Base-by-base conservation (phyloP, 192 early-diverging fungal species). In the Linnemannia schmuckeri region DNA sequence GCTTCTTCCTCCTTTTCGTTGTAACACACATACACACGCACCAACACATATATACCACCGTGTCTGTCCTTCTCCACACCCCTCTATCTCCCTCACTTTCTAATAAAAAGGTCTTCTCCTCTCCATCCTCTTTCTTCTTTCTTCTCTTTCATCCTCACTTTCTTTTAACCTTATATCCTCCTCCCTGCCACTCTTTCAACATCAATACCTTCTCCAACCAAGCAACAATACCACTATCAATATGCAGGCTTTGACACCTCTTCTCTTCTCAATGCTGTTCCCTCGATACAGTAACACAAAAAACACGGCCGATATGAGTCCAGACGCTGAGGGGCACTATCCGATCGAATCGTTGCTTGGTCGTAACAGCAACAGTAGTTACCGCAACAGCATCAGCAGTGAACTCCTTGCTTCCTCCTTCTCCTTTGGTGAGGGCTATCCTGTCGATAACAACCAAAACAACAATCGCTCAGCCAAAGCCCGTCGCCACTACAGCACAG, bases 201-300 rank as follows among this genome's bases (percentile, higher is more conserved):
- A 17, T 15, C n/a, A 20, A 40, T 6, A 37, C 20, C 33, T 30
- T 52, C 44, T 47, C 27, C 27, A 8, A 22, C 72, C 44, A 61
- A n/a, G 12, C 76, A 38, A 9, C 76, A 37, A 49, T 27, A 33
- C 77, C 66, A 37, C 0, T 18, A 54, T 22, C 44, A 75, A 37
- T 72, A 87, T 87, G 85, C 85, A 87, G 70, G 85, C 85, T 4
- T 80, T 87, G 66, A 87, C 85, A 27, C 85, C 85, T 0, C 85
- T 87, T 49, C 85, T 87, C 76, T 87, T 87, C 37, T 78, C 85
- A 18, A 87, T 87, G 85, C 85, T 87, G 47, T 87, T 87, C 76
- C 80, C 79, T 30, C 85, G 85, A 61, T 78, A 30, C 76, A 71
- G 49, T 75, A 47, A 18, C 46, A 61, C 63, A 20, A 52, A 30